Evolutionary conservation across 768 basidiomycete genomes (phyloP).

Genomic region (Amanita jacksonii): DNA sequence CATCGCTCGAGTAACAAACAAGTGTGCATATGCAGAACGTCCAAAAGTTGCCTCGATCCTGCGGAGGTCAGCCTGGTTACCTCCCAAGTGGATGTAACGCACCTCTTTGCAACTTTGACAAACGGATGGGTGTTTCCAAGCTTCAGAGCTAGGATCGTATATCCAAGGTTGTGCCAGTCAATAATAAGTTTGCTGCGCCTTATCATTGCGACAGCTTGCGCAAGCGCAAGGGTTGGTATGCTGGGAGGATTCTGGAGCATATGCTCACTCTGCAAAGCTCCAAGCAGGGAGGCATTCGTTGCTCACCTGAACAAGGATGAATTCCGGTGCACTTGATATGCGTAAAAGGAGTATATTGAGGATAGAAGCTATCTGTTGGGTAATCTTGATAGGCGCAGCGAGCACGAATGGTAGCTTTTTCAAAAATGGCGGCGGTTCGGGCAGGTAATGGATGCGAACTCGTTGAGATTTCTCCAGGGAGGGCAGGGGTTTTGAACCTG

Average conservation of each 20-base stretch:
- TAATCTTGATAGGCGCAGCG: conserved; percentile 74
- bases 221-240: conserved; percentile 86
- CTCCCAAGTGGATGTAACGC: conserved; percentile 8
- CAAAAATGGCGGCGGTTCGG: conserved; percentile 50
- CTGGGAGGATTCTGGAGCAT: conserved; percentile 81
- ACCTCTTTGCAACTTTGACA: conserved; percentile 73
- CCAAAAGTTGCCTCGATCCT: conserved; percentile 88
- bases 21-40: conserved; percentile 70
- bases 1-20: conserved; percentile 93
- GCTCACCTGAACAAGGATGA: conserved; percentile 82
- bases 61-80: not conserved
- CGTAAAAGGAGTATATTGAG: conserved; percentile 50
- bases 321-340: conserved; percentile 64
- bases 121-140: conserved; percentile 60
- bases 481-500: conserved; percentile 72
- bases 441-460: conserved; percentile 58
- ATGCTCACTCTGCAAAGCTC: not conserved
- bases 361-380: conserved; percentile 57
- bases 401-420: conserved; percentile 52
- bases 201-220: conserved; percentile 59
- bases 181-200: conserved; percentile 84
- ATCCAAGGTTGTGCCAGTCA: conserved; percentile 99
- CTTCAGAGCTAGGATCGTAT: conserved; percentile 81
- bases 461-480: conserved; percentile 58
- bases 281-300: not conserved